A percentile compares a stretch with the other conserved stretches of the same genome.
These are phyloP conservation scores for Picea sitchensis DNA, from an alignment of 75 land plant genomes.

Conservation along the genomic window DNA sequence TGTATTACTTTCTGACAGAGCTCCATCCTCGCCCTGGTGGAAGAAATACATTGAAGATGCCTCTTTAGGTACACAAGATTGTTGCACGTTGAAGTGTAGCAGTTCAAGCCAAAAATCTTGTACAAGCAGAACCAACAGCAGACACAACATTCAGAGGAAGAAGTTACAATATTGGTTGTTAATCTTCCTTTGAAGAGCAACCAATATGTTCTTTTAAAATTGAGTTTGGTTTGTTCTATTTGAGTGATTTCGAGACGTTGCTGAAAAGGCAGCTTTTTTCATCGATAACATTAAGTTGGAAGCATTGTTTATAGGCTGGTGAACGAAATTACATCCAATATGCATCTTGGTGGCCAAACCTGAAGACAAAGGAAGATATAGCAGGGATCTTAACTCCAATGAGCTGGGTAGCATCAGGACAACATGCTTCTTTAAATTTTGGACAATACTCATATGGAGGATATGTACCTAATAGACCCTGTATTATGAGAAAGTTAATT, in stretches of 20 bases:
- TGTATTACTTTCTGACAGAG: conserved; percentile 87
- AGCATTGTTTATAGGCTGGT: too few species aligned
- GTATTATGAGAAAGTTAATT: conserved; percentile 63
- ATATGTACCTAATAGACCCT: conserved; percentile 86
- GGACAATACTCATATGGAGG: conserved; percentile 92
- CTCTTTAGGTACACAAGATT: conserved; percentile 41
- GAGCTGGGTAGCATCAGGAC: conserved; percentile 83
- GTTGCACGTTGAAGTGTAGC: too few species aligned
- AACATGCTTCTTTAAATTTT: conserved; percentile 90
- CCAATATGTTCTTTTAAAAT: too few species aligned
- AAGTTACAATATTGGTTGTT: too few species aligned
- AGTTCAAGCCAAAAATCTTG: too few species aligned
- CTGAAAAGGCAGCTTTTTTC: too few species aligned
- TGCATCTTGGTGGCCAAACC: conserved; percentile 67
- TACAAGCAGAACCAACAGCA: too few species aligned
- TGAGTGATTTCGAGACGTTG: too few species aligned
- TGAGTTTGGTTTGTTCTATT: too few species aligned
- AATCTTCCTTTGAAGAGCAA: too few species aligned
- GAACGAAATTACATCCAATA: neutral
- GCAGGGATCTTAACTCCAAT: conserved; percentile 55
- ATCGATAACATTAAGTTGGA: too few species aligned
- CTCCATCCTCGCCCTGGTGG: conserved; percentile 85
- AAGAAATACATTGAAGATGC: conserved; percentile 62
- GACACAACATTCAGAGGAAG: too few species aligned
- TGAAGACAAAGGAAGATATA: conserved; percentile 41